Percentiles rank a stretch among this genome's conserved stretches.
Conservation (phyloP, 179 eudicot species). For the Beta lomatogona region DNA sequence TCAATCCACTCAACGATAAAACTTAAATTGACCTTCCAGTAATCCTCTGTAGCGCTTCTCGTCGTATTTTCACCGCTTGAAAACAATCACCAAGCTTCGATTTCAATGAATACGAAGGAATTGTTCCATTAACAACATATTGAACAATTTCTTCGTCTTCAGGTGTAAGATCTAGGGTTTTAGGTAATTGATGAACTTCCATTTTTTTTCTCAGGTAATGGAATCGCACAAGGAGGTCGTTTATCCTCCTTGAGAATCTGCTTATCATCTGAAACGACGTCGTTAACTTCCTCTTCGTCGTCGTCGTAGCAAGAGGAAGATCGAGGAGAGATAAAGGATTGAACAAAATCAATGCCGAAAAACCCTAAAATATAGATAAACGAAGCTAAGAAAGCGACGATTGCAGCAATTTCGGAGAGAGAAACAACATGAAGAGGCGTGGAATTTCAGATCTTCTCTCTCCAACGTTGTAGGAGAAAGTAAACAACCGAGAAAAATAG, state of each 20-base stretch:
- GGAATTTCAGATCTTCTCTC: constrained; percentile 50
- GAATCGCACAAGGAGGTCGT: constrained; percentile 12
- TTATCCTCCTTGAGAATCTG: constrained; percentile 27
- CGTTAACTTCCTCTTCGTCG: constrained; percentile 21
- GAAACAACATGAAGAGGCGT: constrained; percentile 49
- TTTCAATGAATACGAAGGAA: constrained; percentile 43
- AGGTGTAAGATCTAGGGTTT: constrained; percentile 26
- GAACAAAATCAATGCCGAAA: constrained; percentile 50
- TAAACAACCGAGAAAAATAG: constrained; percentile 48
- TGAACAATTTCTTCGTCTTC: constrained; percentile 44
- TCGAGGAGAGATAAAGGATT: constrained; percentile 37
- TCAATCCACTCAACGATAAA: constrained; percentile 41
- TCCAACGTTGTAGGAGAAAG: constrained; percentile 50
- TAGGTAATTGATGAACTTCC: constrained; percentile 2
- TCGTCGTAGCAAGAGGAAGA: constrained; percentile 26
- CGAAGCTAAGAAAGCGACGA: constrained; percentile 43
- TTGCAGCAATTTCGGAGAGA: constrained; percentile 45
- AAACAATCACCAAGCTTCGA: constrained; percentile 43
- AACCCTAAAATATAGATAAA: constrained; percentile 46
- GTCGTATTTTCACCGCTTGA: constrained; percentile 42
- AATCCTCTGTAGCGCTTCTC: constrained; percentile 45
- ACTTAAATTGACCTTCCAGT: constrained; percentile 41
- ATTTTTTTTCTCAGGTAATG: constrained; percentile 9
- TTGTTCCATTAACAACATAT: constrained; percentile 28
- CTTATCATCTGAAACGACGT: constrained; percentile 4